These are phyloP conservation scores for Austroboletus novae-zelandiae DNA, from an alignment of 1,284 basidiomycete genomes.

Conservation along the genomic window DNA sequence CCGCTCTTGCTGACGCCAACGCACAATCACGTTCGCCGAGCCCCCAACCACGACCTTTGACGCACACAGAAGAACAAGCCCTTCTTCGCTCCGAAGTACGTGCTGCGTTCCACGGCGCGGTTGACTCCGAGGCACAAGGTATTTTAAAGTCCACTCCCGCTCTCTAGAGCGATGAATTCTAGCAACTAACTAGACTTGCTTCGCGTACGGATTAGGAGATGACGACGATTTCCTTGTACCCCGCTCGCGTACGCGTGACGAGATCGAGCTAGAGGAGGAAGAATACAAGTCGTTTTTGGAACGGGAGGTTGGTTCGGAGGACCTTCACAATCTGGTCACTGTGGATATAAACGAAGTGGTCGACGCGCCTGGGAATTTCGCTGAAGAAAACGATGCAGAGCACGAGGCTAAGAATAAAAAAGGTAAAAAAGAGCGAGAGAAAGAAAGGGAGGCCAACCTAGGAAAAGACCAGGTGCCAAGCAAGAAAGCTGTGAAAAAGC, in stretches of 20 bases:
- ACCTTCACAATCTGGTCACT: constrained; percentile 59
- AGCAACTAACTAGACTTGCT: neutral
- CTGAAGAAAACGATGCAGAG: constrained; percentile 23
- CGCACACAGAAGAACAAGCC: constrained; percentile 80
- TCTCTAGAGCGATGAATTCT: neutral
- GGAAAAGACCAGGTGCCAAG: constrained; percentile 28
- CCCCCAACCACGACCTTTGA: constrained; percentile 39
- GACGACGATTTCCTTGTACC: constrained; percentile 68
- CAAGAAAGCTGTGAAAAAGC: constrained; percentile 33
- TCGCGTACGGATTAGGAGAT: constrained; percentile 37
- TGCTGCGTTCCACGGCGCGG: constrained; percentile 69
- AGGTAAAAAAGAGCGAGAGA: constrained; percentile 30
- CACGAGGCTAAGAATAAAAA: constrained; percentile 34
- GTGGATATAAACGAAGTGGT: constrained; percentile 33
- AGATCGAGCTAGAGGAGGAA: constrained; percentile 70
- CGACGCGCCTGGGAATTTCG: constrained; percentile 28
- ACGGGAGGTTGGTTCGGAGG: constrained; percentile 73
- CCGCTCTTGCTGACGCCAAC: constrained; percentile 51
- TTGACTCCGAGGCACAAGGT: constrained; percentile 24
- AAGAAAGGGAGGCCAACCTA: constrained; percentile 32
- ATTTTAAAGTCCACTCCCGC: neutral
- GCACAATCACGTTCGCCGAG: constrained; percentile 56
- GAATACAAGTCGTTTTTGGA: constrained; percentile 82
- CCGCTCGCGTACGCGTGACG: constrained; percentile 76
- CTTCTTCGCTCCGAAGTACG: constrained; percentile 81